Conservation (phyloP, 768 basidiomycete genomes). For the Trametes villosa region DNA sequence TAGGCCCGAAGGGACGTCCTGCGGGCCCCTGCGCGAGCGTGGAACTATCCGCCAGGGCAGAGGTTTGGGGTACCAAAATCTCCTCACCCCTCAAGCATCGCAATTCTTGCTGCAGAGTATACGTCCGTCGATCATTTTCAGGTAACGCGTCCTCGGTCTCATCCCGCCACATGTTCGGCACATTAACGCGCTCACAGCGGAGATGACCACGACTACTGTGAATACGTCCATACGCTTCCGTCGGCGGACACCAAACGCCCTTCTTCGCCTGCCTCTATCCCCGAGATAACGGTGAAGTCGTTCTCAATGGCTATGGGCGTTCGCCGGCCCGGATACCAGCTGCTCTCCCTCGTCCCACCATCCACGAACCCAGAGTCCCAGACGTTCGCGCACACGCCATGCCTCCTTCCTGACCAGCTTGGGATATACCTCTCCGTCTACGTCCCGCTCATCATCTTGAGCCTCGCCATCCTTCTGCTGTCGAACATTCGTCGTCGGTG, state of each 20-base stretch:
- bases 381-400: constrained; percentile 59
- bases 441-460: constrained; percentile 65
- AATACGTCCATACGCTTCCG: constrained; percentile 56
- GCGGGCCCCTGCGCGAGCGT: constrained; percentile 79
- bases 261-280: constrained; percentile 38
- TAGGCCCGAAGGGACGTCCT: constrained; percentile 65
- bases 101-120: constrained; percentile 66
- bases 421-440: constrained; percentile 78
- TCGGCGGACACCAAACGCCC: constrained; percentile 17
- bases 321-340: constrained; percentile 83
- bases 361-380: constrained; percentile 37
- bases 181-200: constrained; percentile 52
- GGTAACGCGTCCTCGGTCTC: constrained; percentile 47
- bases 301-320: constrained; percentile 92
- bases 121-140: constrained; percentile 73
- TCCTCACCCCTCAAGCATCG: constrained; percentile 68
- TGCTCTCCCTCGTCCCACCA: constrained; percentile 69
- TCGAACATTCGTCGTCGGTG: constrained; percentile 31
- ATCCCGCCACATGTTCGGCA: background rate
- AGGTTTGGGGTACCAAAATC: constrained; percentile 86
- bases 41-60: constrained; percentile 73
- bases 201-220: constrained; percentile 96
- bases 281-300: constrained; percentile 88
- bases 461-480: constrained; percentile 51
- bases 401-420: constrained; percentile 84